These are phyloP conservation scores for Pseudogymnoascus sp. DNA, from an alignment of 2,329 filamentous ascomycete species.

Conservation along the genomic window DNA sequence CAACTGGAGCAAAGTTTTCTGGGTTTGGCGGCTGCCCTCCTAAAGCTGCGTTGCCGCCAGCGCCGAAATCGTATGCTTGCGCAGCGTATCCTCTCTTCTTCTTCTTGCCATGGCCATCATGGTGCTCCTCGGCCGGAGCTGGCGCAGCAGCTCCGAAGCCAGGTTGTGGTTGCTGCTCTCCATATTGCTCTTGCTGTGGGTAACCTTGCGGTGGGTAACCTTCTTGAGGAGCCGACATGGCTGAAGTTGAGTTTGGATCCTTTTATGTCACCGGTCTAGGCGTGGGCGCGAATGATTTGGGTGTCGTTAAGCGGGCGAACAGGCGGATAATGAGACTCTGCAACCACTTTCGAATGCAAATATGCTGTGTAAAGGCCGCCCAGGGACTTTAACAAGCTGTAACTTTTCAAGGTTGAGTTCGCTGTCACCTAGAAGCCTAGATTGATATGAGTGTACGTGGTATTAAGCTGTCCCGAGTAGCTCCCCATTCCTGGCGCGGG, in stretches of 20 bases:
- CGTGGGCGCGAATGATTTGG: not conserved
- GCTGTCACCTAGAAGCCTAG: not conserved
- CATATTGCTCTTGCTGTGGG: constrained; percentile 38
- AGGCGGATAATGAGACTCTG: not conserved
- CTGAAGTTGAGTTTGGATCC: constrained; percentile 8
- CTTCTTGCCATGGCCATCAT: constrained; percentile 51
- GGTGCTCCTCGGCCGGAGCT: constrained; percentile 25
- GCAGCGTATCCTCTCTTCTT: constrained; percentile 95
- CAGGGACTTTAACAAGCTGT: constrained; percentile 3
- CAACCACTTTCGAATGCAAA: not conserved
- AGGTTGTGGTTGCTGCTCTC: constrained; percentile 32
- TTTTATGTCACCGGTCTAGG: constrained; percentile 1
- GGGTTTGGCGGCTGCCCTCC: constrained; percentile 55
- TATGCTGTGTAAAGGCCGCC: constrained; percentile 2
- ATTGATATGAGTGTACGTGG: constrained; percentile 2
- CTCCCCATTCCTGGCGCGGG: constrained; percentile 4
- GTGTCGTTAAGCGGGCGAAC: not conserved
- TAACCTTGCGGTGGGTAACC: constrained; percentile 39
- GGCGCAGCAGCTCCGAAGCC: constrained; percentile 21
- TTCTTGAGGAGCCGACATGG: constrained; percentile 43
- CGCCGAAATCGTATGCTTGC: constrained; percentile 86
- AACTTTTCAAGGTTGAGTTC: not conserved
- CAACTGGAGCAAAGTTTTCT: constrained; percentile 34
- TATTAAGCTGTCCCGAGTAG: constrained; percentile 1
- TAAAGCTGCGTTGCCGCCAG: constrained; percentile 68